Conservation (phyloP, 108 stramenopile species). For the Fistulifera pelliculosa region DNA sequence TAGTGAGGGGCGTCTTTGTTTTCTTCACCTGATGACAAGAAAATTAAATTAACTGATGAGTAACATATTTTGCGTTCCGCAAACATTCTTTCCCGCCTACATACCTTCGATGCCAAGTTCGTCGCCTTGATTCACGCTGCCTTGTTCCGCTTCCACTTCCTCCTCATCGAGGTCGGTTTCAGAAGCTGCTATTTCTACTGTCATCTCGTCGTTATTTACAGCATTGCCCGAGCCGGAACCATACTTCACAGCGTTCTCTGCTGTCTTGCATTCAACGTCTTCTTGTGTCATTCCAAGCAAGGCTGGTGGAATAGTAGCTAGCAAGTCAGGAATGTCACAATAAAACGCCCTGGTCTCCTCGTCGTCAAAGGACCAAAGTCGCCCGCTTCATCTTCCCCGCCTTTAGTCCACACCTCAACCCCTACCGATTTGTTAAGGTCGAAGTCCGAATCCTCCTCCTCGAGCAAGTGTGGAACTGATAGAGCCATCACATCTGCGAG, state of each 20-base stretch:
- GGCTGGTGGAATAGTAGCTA: slow-evolving; percentile 82
- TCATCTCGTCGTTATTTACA: slow-evolving; percentile 24
- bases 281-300: slow-evolving; percentile 70
- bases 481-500: slow-evolving; percentile 70
- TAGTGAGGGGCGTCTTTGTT: slow-evolving; percentile 80
- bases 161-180: slow-evolving; percentile 44
- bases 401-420: slow-evolving; percentile 70
- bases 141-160: slow-evolving; percentile 7
- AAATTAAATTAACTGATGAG: no score
- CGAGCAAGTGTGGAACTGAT: slow-evolving; percentile 52
- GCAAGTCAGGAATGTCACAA: slow-evolving; percentile 87
- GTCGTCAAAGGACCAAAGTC: slow-evolving; percentile 88
- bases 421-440: slow-evolving; percentile 43
- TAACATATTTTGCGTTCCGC: no score
- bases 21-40: slow-evolving; percentile 27
- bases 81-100: background rate
- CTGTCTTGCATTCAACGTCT: slow-evolving; percentile 64
- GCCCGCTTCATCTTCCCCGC: slow-evolving; percentile 35
- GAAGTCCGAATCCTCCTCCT: slow-evolving; percentile 48
- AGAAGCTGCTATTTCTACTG: slow-evolving; percentile 18
- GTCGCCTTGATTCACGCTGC: background rate
- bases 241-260: slow-evolving; percentile 52
- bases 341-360: slow-evolving; percentile 88
- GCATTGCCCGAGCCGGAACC: slow-evolving; percentile 36
- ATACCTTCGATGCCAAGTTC: background rate